These are phyloP conservation scores for Nicotiana attenuata DNA, from an alignment of 257 asterid species.

Conservation along the genomic window DNA sequence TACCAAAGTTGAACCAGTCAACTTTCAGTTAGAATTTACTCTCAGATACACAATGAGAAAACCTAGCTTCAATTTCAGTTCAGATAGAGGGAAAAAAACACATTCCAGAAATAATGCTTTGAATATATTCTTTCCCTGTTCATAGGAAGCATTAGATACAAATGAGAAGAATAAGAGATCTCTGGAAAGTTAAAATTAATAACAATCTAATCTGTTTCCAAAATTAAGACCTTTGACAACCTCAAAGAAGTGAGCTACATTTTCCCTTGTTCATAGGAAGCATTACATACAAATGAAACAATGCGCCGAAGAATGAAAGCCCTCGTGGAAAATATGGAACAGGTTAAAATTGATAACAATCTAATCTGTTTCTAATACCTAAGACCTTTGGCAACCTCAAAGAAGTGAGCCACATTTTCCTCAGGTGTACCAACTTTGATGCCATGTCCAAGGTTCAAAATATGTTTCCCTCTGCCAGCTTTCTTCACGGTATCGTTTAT, in stretches of 20 bases:
- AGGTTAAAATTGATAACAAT: neutral
- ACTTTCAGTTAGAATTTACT: neutral
- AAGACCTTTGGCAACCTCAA: conserved; percentile 91
- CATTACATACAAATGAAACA: neutral
- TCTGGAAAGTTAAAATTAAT: conserved; percentile 13
- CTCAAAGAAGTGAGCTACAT: conserved; percentile 94
- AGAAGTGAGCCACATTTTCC: conserved; percentile 96
- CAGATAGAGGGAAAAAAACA: neutral
- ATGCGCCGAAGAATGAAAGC: conserved; percentile 8
- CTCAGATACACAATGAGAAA: neutral
- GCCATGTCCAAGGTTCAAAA: conserved; percentile 96
- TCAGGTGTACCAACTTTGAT: conserved; percentile 95
- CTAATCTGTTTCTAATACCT: conserved; percentile 40
- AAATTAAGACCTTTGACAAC: conserved; percentile 84
- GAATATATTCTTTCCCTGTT: neutral
- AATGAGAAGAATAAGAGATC: conserved; percentile 13
- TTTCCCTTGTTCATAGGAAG: conserved; percentile 29
- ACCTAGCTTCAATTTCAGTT: neutral
- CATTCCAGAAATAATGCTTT: neutral
- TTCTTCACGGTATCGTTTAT: conserved; percentile 80
- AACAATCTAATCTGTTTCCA: conserved; percentile 16
- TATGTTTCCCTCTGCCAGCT: conserved; percentile 92
- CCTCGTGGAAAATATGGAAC: conserved; percentile 16
- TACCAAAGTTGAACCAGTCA: neutral
- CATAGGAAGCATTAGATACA: conserved; percentile 6